These are phyloP conservation scores for Boletus nobilissimus DNA, from an alignment of 1,284 basidiomycete species.

Conservation along the genomic window DNA sequence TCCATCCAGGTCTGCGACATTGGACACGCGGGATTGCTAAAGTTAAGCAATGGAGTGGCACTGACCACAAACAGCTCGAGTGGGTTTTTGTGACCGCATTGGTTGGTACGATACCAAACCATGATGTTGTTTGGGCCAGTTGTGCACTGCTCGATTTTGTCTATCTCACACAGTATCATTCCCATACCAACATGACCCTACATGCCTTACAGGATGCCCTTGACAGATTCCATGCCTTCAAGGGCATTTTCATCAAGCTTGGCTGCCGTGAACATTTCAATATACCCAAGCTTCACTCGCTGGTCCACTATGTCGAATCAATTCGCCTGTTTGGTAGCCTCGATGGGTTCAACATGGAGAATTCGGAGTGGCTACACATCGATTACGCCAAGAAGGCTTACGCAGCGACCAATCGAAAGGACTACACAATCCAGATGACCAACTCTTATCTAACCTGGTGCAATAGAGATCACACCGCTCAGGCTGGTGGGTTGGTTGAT, in stretches of 20 bases:
- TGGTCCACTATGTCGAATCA: constrained; percentile 22
- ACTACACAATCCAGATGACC: constrained; percentile 2
- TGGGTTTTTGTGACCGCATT: neutral
- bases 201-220: neutral
- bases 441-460: neutral
- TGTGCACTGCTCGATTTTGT: neutral
- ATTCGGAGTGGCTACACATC: constrained; percentile 29
- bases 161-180: neutral
- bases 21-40: neutral
- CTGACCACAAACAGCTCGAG: neutral
- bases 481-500: too few relatives aligned
- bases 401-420: constrained; percentile 12
- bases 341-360: constrained; percentile 28
- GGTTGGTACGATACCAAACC: neutral
- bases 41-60: neutral
- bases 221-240: neutral
- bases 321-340: constrained; percentile 16
- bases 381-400: constrained; percentile 24
- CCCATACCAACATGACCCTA: neutral
- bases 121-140: neutral
- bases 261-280: neutral
- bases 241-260: neutral
- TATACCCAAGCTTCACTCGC: constrained; percentile 40
- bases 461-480: too few relatives aligned
- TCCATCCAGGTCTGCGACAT: neutral